Conservation (phyloP, 805 yeast genomes). For the Candida sonorensis region DNA sequence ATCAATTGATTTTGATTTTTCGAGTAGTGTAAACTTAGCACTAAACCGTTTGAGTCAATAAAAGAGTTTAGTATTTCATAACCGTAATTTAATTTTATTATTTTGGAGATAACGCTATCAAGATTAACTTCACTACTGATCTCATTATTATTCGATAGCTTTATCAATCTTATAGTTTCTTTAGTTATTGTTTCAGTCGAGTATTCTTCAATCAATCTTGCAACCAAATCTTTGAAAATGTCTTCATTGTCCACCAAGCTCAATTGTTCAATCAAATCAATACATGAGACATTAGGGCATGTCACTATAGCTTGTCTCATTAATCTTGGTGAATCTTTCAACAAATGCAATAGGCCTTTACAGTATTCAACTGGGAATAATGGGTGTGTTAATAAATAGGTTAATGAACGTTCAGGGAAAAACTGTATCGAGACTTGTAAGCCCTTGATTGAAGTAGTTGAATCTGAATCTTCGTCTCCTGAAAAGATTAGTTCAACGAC, state of each 20-base stretch:
- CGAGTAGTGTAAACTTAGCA: slow-evolving; percentile 52
- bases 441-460: too few relatives aligned
- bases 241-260: slow-evolving; percentile 50
- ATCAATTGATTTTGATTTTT: slow-evolving; percentile 38
- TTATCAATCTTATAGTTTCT: slow-evolving; percentile 34
- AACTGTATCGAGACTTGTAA: slow-evolving; percentile 26
- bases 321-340: slow-evolving; percentile 50
- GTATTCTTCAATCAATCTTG: slow-evolving; percentile 60
- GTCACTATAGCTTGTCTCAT: slow-evolving; percentile 79
- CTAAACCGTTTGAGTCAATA: slow-evolving; percentile 66
- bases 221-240: slow-evolving; percentile 59
- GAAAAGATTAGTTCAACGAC: slow-evolving; percentile 32
- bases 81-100: slow-evolving; percentile 42
- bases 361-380: slow-evolving; percentile 62
- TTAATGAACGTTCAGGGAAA: slow-evolving; percentile 52
- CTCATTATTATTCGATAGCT: slow-evolving; percentile 11
- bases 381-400: slow-evolving; percentile 82
- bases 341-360: slow-evolving; percentile 43
- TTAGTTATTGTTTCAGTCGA: slow-evolving; percentile 52
- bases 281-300: slow-evolving; percentile 60
- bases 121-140: slow-evolving; percentile 22
- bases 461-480: too few relatives aligned
- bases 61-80: slow-evolving; percentile 57
- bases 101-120: slow-evolving; percentile 38
- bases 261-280: slow-evolving; percentile 58